phyloP scores from a whole-genome alignment of 2,329 filamentous ascomycete genomes.

The Septoria linicola region DNA sequence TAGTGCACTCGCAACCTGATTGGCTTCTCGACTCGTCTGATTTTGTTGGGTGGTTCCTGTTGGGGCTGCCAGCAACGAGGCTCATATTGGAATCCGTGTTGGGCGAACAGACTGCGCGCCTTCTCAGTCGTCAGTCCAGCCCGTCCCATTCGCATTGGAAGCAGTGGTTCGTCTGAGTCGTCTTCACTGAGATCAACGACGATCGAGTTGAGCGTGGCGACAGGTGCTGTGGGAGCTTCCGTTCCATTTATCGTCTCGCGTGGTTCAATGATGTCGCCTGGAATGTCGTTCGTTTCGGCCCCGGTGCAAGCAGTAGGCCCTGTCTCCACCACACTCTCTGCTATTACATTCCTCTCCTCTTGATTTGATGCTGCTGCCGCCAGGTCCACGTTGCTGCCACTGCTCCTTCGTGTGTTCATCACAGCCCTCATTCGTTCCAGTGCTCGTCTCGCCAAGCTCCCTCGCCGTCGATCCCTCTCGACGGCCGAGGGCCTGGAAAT shows the following conservation, averaged over 20 bases:
- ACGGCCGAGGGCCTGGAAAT: constrained; percentile 2
- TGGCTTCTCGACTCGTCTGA: constrained; percentile 53
- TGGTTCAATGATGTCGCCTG: background rate
- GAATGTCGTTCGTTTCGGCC: constrained; percentile 6
- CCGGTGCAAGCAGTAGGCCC: constrained; percentile 5
- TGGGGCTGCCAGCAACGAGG: constrained; percentile 16
- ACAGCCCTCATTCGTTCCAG: constrained; percentile 28
- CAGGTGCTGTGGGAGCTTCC: constrained; percentile 1
- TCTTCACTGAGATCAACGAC: constrained; percentile 25
- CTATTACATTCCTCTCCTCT: constrained; percentile 1
- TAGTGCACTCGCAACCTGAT: constrained; percentile 76
- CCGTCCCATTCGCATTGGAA: constrained; percentile 23
- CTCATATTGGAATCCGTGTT: constrained; percentile 43
- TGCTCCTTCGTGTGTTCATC: constrained; percentile 26
- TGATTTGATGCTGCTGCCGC: background rate
- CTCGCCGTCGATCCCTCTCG: constrained; percentile 18
- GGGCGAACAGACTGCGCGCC: constrained; percentile 44
- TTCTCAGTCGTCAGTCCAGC: constrained; percentile 26
- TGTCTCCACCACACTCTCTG: background rate
- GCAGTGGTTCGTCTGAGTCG: constrained; percentile 25
- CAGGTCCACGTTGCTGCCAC: constrained; percentile 11
- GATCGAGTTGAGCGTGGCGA: constrained; percentile 17
- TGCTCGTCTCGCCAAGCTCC: constrained; percentile 29
- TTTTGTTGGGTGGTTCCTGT: constrained; percentile 29
- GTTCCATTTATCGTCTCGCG: background rate